Percentiles rank a stretch among this genome's conserved stretches.
phyloP scores from a whole-genome alignment of 192 early-diverging fungal genomes.

The Coemansia sp. region DNA sequence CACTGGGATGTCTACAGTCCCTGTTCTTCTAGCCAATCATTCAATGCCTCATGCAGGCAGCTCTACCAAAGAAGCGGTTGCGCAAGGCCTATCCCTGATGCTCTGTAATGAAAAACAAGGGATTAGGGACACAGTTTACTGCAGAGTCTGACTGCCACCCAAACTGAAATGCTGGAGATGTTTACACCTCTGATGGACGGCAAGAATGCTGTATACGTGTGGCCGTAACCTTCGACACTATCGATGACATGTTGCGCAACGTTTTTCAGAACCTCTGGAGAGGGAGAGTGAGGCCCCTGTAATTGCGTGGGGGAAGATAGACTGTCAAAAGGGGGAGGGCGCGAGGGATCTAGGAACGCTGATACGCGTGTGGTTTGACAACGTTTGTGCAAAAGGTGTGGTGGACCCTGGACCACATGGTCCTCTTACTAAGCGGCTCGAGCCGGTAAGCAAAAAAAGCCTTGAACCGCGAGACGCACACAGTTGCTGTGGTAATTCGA shows the following conservation, averaged over 20 bases:
- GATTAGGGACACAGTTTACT: neutral
- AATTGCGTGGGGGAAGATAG: neutral
- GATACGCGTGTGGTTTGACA: neutral
- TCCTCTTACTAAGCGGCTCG: neutral
- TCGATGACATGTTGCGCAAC: neutral
- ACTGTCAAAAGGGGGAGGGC: neutral
- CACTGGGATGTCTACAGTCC: neutral
- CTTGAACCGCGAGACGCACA: neutral
- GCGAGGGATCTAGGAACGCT: neutral
- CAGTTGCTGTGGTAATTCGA: neutral
- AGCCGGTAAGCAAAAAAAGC: neutral
- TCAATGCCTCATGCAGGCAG: neutral
- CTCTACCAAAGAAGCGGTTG: neutral
- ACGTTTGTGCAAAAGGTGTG: neutral
- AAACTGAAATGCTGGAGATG: neutral
- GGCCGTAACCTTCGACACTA: neutral
- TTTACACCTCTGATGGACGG: neutral
- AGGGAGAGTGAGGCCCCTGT: neutral
- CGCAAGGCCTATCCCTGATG: neutral
- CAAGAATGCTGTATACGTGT: neutral
- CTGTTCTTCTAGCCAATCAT: neutral
- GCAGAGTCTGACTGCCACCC: neutral
- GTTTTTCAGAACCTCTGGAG: neutral
- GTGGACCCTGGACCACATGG: neutral
- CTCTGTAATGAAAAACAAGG: neutral